A percentile compares a stretch with the other conserved stretches of the same genome.
Conservation (phyloP, 257 asterid genomes). For the Lantana camara region DNA sequence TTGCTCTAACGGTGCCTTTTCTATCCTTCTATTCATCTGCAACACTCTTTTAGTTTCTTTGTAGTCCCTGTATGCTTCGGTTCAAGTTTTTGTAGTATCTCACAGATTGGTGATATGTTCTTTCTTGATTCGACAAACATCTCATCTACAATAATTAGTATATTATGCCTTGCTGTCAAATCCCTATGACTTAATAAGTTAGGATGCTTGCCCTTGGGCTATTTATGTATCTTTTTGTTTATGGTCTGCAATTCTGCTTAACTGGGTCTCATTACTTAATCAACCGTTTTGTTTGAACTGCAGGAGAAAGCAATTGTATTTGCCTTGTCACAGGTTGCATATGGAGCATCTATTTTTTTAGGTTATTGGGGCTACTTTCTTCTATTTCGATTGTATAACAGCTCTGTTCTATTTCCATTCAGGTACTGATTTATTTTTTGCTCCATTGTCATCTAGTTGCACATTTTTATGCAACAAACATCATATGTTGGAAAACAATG, state of each 20-base stretch:
- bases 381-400: constrained; percentile 44
- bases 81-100: neutral
- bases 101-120: neutral
- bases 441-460: constrained; percentile 1
- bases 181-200: neutral
- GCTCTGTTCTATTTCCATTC: constrained; percentile 74
- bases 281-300: constrained; percentile 31
- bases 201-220: constrained; percentile 19
- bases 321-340: constrained; percentile 86
- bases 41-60: neutral
- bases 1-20: neutral
- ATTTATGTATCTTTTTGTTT: constrained; percentile 12
- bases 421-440: constrained; percentile 49
- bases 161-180: too few relatives aligned
- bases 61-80: neutral
- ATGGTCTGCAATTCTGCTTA: constrained; percentile 8
- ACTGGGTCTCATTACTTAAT: constrained; percentile 22
- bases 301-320: constrained; percentile 89
- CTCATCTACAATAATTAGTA: too few relatives aligned
- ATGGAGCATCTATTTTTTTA: constrained; percentile 68
- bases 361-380: constrained; percentile 96
- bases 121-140: too few relatives aligned
- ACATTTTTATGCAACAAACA: neutral
- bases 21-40: neutral
- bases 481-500: constrained; percentile 4